Evolutionary conservation across 169 alveolate genomes (phyloP), one percentile per base, ranked within the genome.

Genomic region (Eimeria brunetti): DNA sequence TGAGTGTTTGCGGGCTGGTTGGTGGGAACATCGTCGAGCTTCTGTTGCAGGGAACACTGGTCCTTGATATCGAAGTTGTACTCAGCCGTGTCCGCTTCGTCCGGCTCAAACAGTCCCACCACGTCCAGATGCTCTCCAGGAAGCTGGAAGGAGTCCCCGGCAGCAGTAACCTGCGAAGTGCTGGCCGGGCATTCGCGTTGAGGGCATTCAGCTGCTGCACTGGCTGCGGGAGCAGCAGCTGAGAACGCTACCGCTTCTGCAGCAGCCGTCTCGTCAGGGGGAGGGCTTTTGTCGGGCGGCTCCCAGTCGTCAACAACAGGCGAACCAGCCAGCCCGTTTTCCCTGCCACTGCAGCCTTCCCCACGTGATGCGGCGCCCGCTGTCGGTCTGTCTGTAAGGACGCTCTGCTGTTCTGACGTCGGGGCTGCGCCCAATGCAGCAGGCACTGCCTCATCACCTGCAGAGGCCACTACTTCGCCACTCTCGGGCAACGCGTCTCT

Each of bases 51-150:
- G 93, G 69, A 62, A 46, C 30, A 41, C 5, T 60, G 83, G 67
- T 86, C 78, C 24, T 84, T 38, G 49, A 86, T 18, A 9, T 86
- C 93, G 53, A 86, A 86, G 83, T 86, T 62, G 83, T 86, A 86
- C 44, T 20, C 83, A 24, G 93, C 36, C 62, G 67, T n/a, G 49
- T 36, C 81, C 5, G 71, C 83, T 64, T 86, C 93, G 38, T 84
- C 58, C 9, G 93, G 83, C 67, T 64, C 93, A 20, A 86, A 86
- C 24, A 86, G 56, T 11, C 62, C 93, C 44, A 83, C 83, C 62
- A 86, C 93, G 49, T 41, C 93, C 51, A 86, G 93, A 51, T 62
- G 83, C 49, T 38, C 93, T 41, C 27, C 93, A 38, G 93, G 69
- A 49, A 60, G 83, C 51, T 60, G 58, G 36, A 44, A 20, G 36